Evolutionary conservation across 2,329 filamentous ascomycete genomes (phyloP).

Genomic region (Alternaria conjuncta): DNA sequence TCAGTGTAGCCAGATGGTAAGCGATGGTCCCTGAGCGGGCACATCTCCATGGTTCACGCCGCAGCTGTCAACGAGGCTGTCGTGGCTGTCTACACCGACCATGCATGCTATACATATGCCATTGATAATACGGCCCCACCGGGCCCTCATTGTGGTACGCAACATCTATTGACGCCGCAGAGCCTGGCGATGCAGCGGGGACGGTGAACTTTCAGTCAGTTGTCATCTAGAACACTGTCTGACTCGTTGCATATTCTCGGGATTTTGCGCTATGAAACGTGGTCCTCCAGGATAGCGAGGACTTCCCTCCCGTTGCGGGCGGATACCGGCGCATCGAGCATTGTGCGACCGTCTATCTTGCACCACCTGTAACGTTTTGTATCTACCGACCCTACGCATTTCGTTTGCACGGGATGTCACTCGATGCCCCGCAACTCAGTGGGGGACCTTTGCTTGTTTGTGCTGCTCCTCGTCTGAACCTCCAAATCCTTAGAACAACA

Average conservation of each 20-base stretch:
- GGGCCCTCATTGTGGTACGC: background rate
- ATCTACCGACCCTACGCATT: background rate
- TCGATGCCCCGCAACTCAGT: background rate
- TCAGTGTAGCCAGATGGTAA: constrained; percentile 15
- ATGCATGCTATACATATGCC: background rate
- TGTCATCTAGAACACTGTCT: constrained; percentile 31
- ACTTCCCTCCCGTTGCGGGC: constrained; percentile 19
- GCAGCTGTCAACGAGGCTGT: constrained; percentile 10
- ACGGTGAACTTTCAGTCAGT: constrained; percentile 13
- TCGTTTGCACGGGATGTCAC: constrained; percentile 3
- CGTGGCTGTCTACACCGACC: constrained; percentile 7
- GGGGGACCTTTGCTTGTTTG: background rate
- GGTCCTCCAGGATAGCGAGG: constrained; percentile 14
- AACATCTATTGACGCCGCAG: background rate
- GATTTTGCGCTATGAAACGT: constrained; percentile 22
- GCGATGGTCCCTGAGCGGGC: constrained; percentile 5
- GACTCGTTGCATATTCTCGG: constrained; percentile 26
- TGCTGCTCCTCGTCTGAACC: background rate
- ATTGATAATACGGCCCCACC: constrained; percentile 5
- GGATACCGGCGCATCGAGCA: constrained; percentile 18
- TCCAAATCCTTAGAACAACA: background rate
- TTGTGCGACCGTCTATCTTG: constrained; percentile 21
- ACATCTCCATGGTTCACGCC: background rate
- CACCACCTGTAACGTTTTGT: constrained; percentile 15
- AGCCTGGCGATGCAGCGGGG: constrained; percentile 19